Conservation (phyloP, 2,329 filamentous ascomycete species). For the Aspergillus uvarum region DNA sequence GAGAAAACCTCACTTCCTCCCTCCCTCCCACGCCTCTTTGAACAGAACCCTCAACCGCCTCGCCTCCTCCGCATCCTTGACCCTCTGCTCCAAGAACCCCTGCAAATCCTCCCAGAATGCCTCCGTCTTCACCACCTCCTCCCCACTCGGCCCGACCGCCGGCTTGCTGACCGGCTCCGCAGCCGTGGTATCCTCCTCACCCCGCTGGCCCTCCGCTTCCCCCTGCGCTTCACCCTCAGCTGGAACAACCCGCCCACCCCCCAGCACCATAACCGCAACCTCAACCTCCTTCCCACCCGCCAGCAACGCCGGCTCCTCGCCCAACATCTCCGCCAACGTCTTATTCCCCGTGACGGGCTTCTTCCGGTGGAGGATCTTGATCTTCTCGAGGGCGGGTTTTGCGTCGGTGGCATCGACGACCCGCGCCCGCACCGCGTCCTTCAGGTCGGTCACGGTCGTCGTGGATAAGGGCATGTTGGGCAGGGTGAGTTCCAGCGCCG, state of each 20-base stretch:
- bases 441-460: conserved; percentile 77
- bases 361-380: conserved; percentile 83
- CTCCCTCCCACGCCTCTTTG: conserved; percentile 61
- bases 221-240: conserved; percentile 32
- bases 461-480: conserved; percentile 59
- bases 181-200: no score
- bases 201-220: no score
- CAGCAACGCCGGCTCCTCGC: conserved; percentile 50
- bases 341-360: conserved; percentile 77
- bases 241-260: conserved; percentile 58
- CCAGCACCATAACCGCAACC: conserved; percentile 85
- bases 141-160: conserved; percentile 57
- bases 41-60: conserved; percentile 67
- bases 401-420: conserved; percentile 51
- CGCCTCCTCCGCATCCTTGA: conserved; percentile 68
- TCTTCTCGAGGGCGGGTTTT: conserved; percentile 61
- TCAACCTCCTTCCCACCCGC: conserved; percentile 58
- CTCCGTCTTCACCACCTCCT: conserved; percentile 63
- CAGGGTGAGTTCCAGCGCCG: conserved; percentile 67
- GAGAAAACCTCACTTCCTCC: conserved; percentile 7
- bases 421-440: conserved; percentile 64
- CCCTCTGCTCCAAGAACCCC: conserved; percentile 74
- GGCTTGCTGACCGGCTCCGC: conserved; percentile 31
- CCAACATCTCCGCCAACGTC: conserved; percentile 70
- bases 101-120: conserved; percentile 86